A percentile compares a stretch with the other conserved stretches of the same genome.
phyloP scores from a whole-genome alignment of 2,329 filamentous ascomycete genomes.

The Myriosclerotinia scirpicola region DNA sequence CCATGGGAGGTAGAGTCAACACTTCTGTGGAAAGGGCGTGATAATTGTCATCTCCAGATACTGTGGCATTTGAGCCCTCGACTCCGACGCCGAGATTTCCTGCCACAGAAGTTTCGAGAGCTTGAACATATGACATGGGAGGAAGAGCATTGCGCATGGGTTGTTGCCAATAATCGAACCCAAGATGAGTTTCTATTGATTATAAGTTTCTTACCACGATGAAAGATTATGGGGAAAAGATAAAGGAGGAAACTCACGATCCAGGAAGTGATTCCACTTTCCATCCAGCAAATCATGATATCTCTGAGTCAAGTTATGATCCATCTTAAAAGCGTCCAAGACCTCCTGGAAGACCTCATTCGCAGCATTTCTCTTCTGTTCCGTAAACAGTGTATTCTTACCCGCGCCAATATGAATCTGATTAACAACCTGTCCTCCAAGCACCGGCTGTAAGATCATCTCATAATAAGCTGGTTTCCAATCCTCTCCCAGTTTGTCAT shows the following conservation, averaged over 20 bases:
- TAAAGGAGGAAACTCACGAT: conserved; percentile 44
- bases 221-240: neutral
- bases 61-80: conserved; percentile 64
- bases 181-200: conserved; percentile 50
- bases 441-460: conserved; percentile 59
- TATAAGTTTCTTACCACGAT: conserved; percentile 38
- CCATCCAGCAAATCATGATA: conserved; percentile 60
- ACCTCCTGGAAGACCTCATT: conserved; percentile 55
- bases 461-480: conserved; percentile 62
- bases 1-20: conserved; percentile 56
- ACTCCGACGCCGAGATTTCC: conserved; percentile 64
- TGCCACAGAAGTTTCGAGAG: conserved; percentile 55
- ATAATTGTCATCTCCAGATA: conserved; percentile 65
- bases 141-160: conserved; percentile 70
- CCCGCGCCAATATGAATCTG: conserved; percentile 53
- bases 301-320: conserved; percentile 54
- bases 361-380: conserved; percentile 56
- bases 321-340: conserved; percentile 54
- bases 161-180: conserved; percentile 60
- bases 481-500: conserved; percentile 52
- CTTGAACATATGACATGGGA: conserved; percentile 59
- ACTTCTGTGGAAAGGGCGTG: conserved; percentile 56
- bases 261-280: conserved; percentile 63
- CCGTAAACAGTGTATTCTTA: conserved; percentile 55
- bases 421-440: conserved; percentile 57